Base-by-base conservation (phyloP, 441 rosid genomes). In the Macaranga tanarius region DNA sequence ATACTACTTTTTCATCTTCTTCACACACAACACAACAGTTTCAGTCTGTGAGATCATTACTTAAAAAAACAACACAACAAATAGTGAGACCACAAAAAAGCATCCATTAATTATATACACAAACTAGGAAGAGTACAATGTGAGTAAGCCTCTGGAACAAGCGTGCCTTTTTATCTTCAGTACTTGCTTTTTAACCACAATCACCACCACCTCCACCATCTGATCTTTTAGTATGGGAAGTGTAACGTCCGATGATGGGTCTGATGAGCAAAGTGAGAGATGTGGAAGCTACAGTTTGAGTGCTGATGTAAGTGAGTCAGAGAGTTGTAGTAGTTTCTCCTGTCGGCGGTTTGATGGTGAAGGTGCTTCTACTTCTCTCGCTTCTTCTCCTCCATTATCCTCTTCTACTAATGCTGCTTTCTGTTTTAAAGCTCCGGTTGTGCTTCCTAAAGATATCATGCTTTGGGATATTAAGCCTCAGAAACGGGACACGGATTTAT, bases 271-370 rank as follows among this genome's bases (percentile, higher is more conserved):
- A 79, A 89, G 93, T 71, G 97, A 89, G 76, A 84, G 93, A 71
- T 86, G 93, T 82, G 97, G 98, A 5, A 92, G 96, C 68, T 95
- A 95, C 86, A 87, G 93, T 66, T 76, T 93, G 77, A 92, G 99
- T 79, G 98, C 98, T 68, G 99, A 95, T 75, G 82, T 95, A 78
- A 92, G 97, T 68, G 97, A 95, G 86, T 92, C 99, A 0, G 95
- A 92, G 85, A 95, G 97, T 74, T 87, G 89, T 20, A 89, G 93
- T 74, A 89, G 96, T 82, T 90, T 90, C 77, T 92, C 90, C 6
- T 82, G 87, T 77, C 87, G 84, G 48, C 86, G 88, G 12, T 86
- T 89, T 67, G 89, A 88, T 2, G 90, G 79, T 16, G 92, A 84
- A 26, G 91, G 81, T 12, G 87, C 90, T 44, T 88, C 93, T 9